Conservation (phyloP, 768 basidiomycete species). For the Xerocomus brunneocitrinus region DNA sequence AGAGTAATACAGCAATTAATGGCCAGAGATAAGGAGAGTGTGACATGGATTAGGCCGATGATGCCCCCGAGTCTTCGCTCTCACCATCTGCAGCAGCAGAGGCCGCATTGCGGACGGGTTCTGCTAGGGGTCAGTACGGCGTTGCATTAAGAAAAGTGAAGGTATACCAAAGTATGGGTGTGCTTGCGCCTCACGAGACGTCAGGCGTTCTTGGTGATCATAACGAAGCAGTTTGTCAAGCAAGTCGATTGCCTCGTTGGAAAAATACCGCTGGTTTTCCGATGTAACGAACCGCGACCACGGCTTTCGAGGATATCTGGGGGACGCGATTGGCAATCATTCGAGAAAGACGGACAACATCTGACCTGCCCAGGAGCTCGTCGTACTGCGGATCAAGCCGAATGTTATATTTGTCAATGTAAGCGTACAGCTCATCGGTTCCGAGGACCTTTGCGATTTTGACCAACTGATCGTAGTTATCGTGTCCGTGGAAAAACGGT, state of each 20-base stretch:
- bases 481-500: constrained; percentile 98
- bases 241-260: constrained; percentile 95
- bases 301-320: constrained; percentile 86
- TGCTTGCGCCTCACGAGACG: constrained; percentile 86
- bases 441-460: constrained; percentile 98
- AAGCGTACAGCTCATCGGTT: constrained; percentile 90
- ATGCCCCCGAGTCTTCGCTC: constrained; percentile 47
- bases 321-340: constrained; percentile 1
- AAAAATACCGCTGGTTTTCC: constrained; percentile 93
- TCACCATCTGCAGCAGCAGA: constrained; percentile 52
- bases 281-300: constrained; percentile 95
- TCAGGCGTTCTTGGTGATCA: constrained; percentile 95
- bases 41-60: constrained; percentile 28
- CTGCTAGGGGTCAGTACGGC: constrained; percentile 35
- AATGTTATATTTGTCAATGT: constrained; percentile 94
- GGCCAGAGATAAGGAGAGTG: constrained; percentile 24
- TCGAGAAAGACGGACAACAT: constrained; percentile 3
- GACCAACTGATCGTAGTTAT: constrained; percentile 97
- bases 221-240: constrained; percentile 93
- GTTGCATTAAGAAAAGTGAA: constrained; percentile 6
- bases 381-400: constrained; percentile 95
- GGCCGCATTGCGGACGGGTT: constrained; percentile 57
- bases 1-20: constrained; percentile 31
- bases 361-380: constrained; percentile 82
- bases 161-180: constrained; percentile 87